Percentiles rank a stretch among this genome's conserved stretches.
phyloP scores from a whole-genome alignment of 371 early-diverging fungal genomes.

The Apophysomyces variabilis region DNA sequence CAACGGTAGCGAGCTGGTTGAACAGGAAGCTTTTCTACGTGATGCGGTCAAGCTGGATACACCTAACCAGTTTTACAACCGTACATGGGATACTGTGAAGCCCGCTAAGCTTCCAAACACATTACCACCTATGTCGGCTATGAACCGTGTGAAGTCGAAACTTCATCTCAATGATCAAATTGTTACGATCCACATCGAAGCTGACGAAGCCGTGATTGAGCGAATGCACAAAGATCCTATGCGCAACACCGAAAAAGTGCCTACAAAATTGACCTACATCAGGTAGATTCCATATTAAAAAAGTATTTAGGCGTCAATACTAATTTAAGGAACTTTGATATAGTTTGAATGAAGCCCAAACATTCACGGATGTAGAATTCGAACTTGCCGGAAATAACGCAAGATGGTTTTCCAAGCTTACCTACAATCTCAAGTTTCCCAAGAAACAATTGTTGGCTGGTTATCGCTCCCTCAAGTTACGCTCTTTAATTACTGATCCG shows the following conservation, averaged over 20 bases:
- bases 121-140: constrained; percentile 19
- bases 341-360: constrained; percentile 11
- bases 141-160: constrained; percentile 9
- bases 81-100: constrained; percentile 15
- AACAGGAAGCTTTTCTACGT: constrained; percentile 18
- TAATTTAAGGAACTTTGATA: background rate
- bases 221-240: constrained; percentile 25
- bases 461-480: constrained; percentile 23
- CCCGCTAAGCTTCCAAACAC: constrained; percentile 10
- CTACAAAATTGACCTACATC: constrained; percentile 35
- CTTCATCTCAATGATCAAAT: constrained; percentile 31
- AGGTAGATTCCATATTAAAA: constrained; percentile 20
- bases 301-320: background rate
- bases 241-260: constrained; percentile 13
- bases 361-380: constrained; percentile 19
- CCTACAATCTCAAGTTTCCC: constrained; percentile 29
- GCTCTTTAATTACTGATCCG: constrained; percentile 26
- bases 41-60: constrained; percentile 3
- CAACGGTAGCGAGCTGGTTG: background rate
- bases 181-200: constrained; percentile 35
- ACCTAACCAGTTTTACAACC: constrained; percentile 23
- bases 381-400: constrained; percentile 24
- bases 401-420: constrained; percentile 19
- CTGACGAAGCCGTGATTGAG: constrained; percentile 20
- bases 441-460: constrained; percentile 18